Base-by-base conservation (phyloP, 805 yeast species). In the Saccharomycopsis oosterbeekiorum region DNA sequence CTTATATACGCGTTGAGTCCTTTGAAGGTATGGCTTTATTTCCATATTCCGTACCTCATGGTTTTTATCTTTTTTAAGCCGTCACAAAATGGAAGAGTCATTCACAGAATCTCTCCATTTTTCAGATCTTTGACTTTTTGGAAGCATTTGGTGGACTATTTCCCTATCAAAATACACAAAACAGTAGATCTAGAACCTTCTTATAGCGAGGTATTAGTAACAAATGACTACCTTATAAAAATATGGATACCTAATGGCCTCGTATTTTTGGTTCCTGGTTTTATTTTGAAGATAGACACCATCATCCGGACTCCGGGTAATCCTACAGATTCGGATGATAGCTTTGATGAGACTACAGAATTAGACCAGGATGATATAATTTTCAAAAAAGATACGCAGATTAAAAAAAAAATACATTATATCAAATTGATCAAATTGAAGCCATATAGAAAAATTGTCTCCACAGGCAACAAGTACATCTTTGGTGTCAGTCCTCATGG, bases 401-500 rank as follows among this genome's bases (percentile, higher is more conserved):
- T 47, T 26, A 47, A n/a, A 24, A 47, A 15, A 26, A 10, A 39
- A 24, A 6, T n/a, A 3, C 12, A 40, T 21, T 41, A 9, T 10
- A 21, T 56, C n/a, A 56, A 42, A 29, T n/a, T 56, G 24, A 12
- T 43, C 53, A 43, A 41, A 24, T 24, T 43, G 19, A 56, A 42
- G 15, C 63, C 63, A 3, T 60, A 60, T 40, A 57, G 57, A 29
- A 60, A 29, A 36, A 40, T 41, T 42, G 47, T 60, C 1, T 62
- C 65, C 14, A 66, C 83, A 2, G 93, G 90, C 0, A 92, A 89
- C 1, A 75, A 86, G 42, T 93, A 94, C 71, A 82, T 93, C 1
- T 93, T 93, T 73, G 96, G 97, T 0, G 86, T 89, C 69, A 97
- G 92, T 72, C 99, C 99, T 0, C 99, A 94, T 71, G 99, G 99